A percentile compares a stretch with the other conserved stretches of the same genome.
These are phyloP conservation scores for Batrachochytrium dendrobatidis DNA, from an alignment of 371 early-diverging fungal genomes.

Conservation along the genomic window DNA sequence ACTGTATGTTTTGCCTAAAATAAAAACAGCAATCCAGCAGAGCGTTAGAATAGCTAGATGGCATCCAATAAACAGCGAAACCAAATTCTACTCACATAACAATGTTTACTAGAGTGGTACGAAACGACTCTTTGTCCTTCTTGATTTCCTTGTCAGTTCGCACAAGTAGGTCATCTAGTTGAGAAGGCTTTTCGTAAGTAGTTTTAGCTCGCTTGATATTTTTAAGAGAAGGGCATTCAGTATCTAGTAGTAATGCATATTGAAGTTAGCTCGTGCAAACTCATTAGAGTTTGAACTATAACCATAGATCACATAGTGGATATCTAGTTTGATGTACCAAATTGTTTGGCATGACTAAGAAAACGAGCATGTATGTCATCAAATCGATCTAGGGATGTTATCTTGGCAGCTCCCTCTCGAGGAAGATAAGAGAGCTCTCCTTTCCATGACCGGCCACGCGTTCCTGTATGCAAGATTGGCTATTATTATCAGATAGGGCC, in stretches of 20 bases:
- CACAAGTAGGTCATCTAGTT: background rate
- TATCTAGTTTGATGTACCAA: no score
- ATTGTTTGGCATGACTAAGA: no score
- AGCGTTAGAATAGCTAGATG: background rate
- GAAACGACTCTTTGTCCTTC: conserved; percentile 38
- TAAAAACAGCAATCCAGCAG: no score
- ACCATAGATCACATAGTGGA: background rate
- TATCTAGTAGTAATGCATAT: conserved; percentile 10
- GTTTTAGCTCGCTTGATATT: background rate
- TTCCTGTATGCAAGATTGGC: conserved; percentile 37
- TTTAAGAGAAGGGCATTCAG: conserved; percentile 3
- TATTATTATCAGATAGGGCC: no score
- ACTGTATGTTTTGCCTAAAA: conserved; percentile 1
- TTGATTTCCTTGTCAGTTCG: conserved; percentile 29
- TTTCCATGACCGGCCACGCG: conserved; percentile 39
- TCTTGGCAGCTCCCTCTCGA: conserved; percentile 6
- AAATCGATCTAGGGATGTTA: conserved; percentile 28
- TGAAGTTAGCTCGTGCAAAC: conserved; percentile 5
- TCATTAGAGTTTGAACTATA: background rate
- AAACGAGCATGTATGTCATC: conserved; percentile 26
- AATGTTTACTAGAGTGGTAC: conserved; percentile 42
- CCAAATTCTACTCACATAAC: conserved; percentile 29
- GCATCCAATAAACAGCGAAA: background rate
- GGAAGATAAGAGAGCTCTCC: conserved; percentile 37
- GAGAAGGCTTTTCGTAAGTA: no score